phyloP scores from a whole-genome alignment of 371 early-diverging fungal genomes.

The Mortierella sp. region DNA sequence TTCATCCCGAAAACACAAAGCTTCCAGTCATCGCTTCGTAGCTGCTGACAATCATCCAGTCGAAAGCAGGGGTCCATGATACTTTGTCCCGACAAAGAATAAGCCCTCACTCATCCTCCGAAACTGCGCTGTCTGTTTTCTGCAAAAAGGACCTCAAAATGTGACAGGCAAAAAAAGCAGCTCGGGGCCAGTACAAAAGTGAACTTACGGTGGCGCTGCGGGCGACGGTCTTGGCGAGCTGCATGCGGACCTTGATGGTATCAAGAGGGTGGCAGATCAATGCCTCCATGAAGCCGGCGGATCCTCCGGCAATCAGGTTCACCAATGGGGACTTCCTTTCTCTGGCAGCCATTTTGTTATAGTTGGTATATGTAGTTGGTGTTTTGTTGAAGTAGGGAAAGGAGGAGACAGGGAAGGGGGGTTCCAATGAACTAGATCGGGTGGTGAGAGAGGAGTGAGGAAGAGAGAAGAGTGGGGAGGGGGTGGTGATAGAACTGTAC shows the following conservation, averaged over 20 bases:
- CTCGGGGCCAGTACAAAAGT: neutral
- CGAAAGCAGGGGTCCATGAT: neutral
- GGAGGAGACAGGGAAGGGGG: neutral
- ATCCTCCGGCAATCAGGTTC: slow-evolving; percentile 92
- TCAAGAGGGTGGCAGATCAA: slow-evolving; percentile 97
- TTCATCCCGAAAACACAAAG: neutral
- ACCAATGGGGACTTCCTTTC: slow-evolving; percentile 65
- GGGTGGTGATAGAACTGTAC: neutral
- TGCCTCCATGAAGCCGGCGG: slow-evolving; percentile 96
- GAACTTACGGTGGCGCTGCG: slow-evolving; percentile 48
- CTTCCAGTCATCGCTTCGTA: neutral
- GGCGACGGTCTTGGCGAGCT: slow-evolving; percentile 72
- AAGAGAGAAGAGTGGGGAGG: slow-evolving; percentile 50
- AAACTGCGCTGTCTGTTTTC: neutral
- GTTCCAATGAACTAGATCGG: slow-evolving; percentile 3
- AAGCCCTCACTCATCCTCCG: too few relatives aligned
- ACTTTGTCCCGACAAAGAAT: neutral
- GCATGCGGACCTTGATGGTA: slow-evolving; percentile 98
- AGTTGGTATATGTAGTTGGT: neutral
- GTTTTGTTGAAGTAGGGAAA: neutral
- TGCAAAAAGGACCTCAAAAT: neutral
- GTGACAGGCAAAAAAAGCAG: neutral
- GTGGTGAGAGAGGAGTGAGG: neutral
- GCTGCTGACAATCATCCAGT: neutral
- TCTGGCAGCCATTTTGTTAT: slow-evolving; percentile 33